A percentile compares a stretch with the other conserved stretches of the same genome.
Evolutionary conservation across 2,329 filamentous ascomycete species (phyloP).

Genomic region (Monosporascus sp.): DNA sequence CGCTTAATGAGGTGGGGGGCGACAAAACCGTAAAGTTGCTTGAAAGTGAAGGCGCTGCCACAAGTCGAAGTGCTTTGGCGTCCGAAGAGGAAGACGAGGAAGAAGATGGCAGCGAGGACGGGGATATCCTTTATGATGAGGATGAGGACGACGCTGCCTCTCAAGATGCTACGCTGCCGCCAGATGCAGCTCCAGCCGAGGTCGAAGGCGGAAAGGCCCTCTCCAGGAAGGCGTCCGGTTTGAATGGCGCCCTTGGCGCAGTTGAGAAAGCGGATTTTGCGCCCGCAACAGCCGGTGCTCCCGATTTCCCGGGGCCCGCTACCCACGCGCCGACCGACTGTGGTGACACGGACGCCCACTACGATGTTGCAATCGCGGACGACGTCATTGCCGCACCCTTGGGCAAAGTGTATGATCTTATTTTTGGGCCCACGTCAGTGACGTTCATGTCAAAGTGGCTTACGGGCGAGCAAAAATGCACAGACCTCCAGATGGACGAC

Average conservation of each 20-base stretch:
- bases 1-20: conserved; percentile 73
- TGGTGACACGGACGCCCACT: conserved; percentile 71
- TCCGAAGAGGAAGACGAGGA: conserved; percentile 54
- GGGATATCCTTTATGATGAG: conserved; percentile 72
- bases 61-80: conserved; percentile 49
- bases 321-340: conserved; percentile 83
- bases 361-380: conserved; percentile 79
- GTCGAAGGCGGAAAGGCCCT: conserved; percentile 57
- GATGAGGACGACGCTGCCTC: conserved; percentile 68
- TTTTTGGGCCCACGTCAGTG: conserved; percentile 78
- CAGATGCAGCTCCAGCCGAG: conserved; percentile 40
- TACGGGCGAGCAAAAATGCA: conserved; percentile 79
- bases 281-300: conserved; percentile 35
- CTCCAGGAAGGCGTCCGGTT: conserved; percentile 68
- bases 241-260: conserved; percentile 37
- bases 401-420: conserved; percentile 82
- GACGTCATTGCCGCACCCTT: conserved; percentile 81
- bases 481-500: conserved; percentile 82
- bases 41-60: conserved; percentile 36
- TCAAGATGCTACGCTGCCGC: conserved; percentile 28
- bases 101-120: conserved; percentile 53
- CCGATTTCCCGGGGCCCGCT: conserved; percentile 79
- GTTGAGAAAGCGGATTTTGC: conserved; percentile 48
- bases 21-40: conserved; percentile 88
- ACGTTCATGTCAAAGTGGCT: conserved; percentile 85